A percentile compares a stretch with the other conserved stretches of the same genome.
Conservation (phyloP, 805 yeast species). For the Candida alai region DNA sequence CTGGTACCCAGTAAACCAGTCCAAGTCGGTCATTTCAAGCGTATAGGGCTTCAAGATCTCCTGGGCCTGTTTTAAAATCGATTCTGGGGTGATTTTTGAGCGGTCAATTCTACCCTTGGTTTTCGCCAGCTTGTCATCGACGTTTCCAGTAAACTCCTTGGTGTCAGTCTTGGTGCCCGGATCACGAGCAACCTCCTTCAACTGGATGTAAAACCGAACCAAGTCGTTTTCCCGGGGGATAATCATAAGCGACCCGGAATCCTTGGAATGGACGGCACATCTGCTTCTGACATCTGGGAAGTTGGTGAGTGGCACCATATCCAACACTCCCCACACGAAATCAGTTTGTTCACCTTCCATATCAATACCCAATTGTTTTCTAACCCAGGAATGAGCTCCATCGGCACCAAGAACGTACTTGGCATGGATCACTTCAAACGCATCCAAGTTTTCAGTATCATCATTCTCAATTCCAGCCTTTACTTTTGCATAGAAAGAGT, state of each 20-base stretch:
- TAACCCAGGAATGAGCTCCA: slow-evolving; percentile 27
- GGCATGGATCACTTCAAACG: slow-evolving; percentile 19
- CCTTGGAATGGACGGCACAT: slow-evolving; percentile 29
- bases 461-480: slow-evolving; percentile 3
- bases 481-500: slow-evolving; percentile 10
- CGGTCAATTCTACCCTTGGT: slow-evolving; percentile 21
- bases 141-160: slow-evolving; percentile 15
- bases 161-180: slow-evolving; percentile 4
- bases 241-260: slow-evolving; percentile 27
- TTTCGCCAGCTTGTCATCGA: slow-evolving; percentile 6
- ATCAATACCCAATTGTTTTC: slow-evolving; percentile 25
- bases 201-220: slow-evolving; percentile 28
- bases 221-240: slow-evolving; percentile 31
- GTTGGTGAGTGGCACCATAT: slow-evolving; percentile 29
- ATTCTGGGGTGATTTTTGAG: slow-evolving; percentile 29
- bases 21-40: slow-evolving; percentile 20
- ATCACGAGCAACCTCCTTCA: slow-evolving; percentile 12
- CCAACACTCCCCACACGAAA: slow-evolving; percentile 33
- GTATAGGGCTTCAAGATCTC: slow-evolving; percentile 17
- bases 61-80: slow-evolving; percentile 16
- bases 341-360: slow-evolving; percentile 34
- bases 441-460: slow-evolving; percentile 9
- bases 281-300: slow-evolving; percentile 32
- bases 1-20: slow-evolving; percentile 30
- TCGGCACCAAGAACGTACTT: slow-evolving; percentile 27